Percentiles rank a stretch among this genome's conserved stretches.
Evolutionary conservation across 192 early-diverging fungal genomes (phyloP).

Genomic region (Cetraspora pellucida): DNA sequence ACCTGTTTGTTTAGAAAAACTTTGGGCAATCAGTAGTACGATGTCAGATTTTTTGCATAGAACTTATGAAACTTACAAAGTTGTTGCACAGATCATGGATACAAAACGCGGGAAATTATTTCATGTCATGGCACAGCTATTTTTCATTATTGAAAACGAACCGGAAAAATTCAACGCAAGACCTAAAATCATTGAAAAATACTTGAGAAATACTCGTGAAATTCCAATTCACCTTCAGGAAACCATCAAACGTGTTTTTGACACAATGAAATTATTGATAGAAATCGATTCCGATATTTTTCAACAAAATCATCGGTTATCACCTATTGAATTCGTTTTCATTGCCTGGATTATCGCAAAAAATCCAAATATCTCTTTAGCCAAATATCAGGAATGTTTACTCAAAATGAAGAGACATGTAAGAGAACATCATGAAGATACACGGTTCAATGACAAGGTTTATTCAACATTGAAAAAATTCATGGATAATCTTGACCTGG

Average conservation of each 20-base stretch:
- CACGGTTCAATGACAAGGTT: background rate
- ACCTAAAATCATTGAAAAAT: conserved; percentile 4
- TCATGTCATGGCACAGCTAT: conserved; percentile 8
- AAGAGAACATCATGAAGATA: background rate
- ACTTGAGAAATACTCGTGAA: background rate
- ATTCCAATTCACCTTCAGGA: background rate
- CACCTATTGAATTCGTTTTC: conserved; percentile 31
- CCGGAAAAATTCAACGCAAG: background rate
- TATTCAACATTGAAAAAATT: background rate
- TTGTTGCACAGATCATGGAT: conserved; percentile 3
- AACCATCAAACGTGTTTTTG: background rate
- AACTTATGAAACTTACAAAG: background rate
- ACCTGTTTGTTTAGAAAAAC: conserved; percentile 20
- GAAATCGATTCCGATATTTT: conserved; percentile 9
- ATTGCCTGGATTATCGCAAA: conserved; percentile 12
- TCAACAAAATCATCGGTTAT: background rate
- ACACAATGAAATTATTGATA: background rate
- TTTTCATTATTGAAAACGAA: conserved; percentile 12
- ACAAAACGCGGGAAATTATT: conserved; percentile 12
- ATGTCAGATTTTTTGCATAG: conserved; percentile 20
- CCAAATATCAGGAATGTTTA: background rate
- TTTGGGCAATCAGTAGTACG: conserved; percentile 25
- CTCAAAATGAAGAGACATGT: conserved; percentile 19
- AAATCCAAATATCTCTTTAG: background rate
- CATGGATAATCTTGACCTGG: too few relatives aligned